These are phyloP conservation scores for Chaetomium globosum DNA, from an alignment of 2,329 filamentous ascomycete species.

Conservation along the genomic window DNA sequence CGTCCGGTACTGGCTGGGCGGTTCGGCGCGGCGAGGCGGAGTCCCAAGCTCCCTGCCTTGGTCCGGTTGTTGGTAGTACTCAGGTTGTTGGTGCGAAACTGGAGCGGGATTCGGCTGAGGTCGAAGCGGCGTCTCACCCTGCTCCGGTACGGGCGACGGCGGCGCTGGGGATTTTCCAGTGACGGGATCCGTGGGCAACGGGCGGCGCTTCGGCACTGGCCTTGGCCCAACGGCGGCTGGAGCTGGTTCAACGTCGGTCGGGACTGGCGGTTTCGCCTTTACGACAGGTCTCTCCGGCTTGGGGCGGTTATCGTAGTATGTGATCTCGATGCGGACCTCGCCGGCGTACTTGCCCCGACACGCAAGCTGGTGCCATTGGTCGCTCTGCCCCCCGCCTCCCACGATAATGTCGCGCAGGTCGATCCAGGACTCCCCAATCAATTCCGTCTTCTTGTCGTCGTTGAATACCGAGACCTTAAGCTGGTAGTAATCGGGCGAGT, in stretches of 20 bases:
- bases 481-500: conserved; percentile 93
- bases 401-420: conserved; percentile 79
- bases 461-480: conserved; percentile 96
- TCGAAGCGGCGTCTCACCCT: conserved; percentile 52
- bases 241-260: conserved; percentile 40
- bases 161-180: conserved; percentile 54
- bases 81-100: conserved; percentile 46
- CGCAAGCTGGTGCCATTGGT: conserved; percentile 85
- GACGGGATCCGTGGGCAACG: conserved; percentile 78
- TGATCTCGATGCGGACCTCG: conserved; percentile 91
- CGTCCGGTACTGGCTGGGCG: conserved; percentile 38
- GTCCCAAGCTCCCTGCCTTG: conserved; percentile 29
- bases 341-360: conserved; percentile 95
- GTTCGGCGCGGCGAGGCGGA: conserved; percentile 30
- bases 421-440: conserved; percentile 94
- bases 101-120: conserved; percentile 47
- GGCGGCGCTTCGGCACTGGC: conserved; percentile 76
- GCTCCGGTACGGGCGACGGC: conserved; percentile 47
- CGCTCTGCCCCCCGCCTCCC: conserved; percentile 86
- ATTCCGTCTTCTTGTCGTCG: conserved; percentile 95
- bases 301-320: conserved; percentile 87
- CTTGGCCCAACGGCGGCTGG: conserved; percentile 46
- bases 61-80: conserved; percentile 35
- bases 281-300: conserved; percentile 72
- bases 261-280: conserved; percentile 52